These are phyloP conservation scores for Mycosphaerelloides madeirae DNA, from an alignment of 2,329 filamentous ascomycete genomes.

Conservation along the genomic window DNA sequence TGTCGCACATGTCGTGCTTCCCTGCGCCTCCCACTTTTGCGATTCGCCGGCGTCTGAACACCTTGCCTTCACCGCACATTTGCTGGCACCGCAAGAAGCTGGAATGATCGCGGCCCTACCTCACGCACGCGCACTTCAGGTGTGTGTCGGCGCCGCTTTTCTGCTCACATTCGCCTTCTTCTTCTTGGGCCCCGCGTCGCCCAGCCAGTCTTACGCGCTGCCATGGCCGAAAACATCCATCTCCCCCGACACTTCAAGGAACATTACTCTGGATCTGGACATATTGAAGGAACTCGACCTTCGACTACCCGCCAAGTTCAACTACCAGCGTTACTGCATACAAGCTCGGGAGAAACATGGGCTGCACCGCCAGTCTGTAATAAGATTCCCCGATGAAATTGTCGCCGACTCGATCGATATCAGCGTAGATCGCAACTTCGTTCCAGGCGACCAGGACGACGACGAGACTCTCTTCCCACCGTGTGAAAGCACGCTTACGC, in stretches of 20 bases:
- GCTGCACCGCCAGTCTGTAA: slow-evolving; percentile 14
- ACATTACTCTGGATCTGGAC: slow-evolving; percentile 18
- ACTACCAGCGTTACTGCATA: slow-evolving; percentile 19
- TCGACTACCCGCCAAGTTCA: slow-evolving; percentile 11
- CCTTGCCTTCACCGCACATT: too few species aligned
- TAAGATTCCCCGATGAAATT: slow-evolving; percentile 8
- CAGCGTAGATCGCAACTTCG: slow-evolving; percentile 10
- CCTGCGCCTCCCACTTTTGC: too few species aligned
- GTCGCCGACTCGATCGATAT: slow-evolving; percentile 10
- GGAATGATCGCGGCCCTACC: slow-evolving; percentile 7
- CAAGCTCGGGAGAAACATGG: slow-evolving; percentile 10
- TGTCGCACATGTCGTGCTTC: too few species aligned
- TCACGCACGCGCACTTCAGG: slow-evolving; percentile 8
- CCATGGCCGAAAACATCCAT: slow-evolving; percentile 13
- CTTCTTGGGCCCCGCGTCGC: slow-evolving; percentile 6
- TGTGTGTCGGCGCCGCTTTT: slow-evolving; percentile 12
- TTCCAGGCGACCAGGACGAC: slow-evolving; percentile 6
- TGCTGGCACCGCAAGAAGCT: not conserved
- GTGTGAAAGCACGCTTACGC: slow-evolving; percentile 11
- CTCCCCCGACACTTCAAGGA: slow-evolving; percentile 5
- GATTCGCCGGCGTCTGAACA: too few species aligned
- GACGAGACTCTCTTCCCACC: slow-evolving; percentile 14
- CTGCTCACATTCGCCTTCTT: slow-evolving; percentile 17
- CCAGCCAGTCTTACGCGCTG: not conserved
- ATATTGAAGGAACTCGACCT: slow-evolving; percentile 16